Evolutionary conservation across 108 stramenopile species (phyloP).

Genomic region (Skeletonema marinoi): DNA sequence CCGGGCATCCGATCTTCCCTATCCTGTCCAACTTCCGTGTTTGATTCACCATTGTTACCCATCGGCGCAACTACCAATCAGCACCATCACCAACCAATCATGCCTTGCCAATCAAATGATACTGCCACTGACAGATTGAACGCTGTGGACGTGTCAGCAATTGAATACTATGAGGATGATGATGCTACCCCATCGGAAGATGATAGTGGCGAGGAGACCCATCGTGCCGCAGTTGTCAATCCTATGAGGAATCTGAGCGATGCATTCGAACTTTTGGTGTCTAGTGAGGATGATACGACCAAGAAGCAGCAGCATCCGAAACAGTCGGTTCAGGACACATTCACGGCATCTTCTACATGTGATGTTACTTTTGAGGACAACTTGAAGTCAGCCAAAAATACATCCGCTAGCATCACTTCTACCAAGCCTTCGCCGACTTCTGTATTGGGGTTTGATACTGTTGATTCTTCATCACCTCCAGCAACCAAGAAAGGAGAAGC

Average conservation of each 20-base stretch:
- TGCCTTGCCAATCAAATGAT: neutral
- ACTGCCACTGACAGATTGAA: neutral
- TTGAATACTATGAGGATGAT: neutral
- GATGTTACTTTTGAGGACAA: conserved; percentile 4
- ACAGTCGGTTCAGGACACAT: neutral
- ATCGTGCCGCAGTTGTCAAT: neutral
- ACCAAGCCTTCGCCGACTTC: conserved; percentile 34
- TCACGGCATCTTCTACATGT: neutral
- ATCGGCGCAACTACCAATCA: neutral
- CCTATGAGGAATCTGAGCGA: conserved; percentile 37
- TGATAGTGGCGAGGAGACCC: neutral
- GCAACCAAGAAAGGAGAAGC: neutral
- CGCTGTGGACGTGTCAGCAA: neutral
- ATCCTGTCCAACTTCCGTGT: neutral
- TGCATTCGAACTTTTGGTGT: conserved; percentile 31
- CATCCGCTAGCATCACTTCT: neutral
- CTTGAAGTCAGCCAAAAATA: neutral
- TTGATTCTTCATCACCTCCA: neutral
- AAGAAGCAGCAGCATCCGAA: neutral
- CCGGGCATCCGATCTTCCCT: neutral
- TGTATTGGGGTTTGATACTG: conserved; percentile 13
- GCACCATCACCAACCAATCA: neutral
- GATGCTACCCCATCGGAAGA: conserved; percentile 3
- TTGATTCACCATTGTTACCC: conserved; percentile 7
- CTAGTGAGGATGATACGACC: conserved; percentile 3